Conservation (phyloP, 2,329 filamentous ascomycete genomes). For the Penicillium janthinellum region DNA sequence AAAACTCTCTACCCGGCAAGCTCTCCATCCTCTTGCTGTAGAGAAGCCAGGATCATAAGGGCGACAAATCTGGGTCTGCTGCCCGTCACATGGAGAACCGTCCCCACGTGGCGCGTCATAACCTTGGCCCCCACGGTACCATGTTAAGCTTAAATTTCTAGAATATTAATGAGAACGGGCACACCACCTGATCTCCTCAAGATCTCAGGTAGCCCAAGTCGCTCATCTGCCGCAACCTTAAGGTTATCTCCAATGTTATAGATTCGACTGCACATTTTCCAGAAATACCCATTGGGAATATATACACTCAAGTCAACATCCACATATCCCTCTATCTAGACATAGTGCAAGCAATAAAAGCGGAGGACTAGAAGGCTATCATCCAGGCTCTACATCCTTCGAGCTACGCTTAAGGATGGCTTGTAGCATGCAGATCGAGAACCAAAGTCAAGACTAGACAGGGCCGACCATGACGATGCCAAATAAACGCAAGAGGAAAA, state of each 20-base stretch:
- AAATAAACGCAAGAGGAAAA: neutral
- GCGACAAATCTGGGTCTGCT: neutral
- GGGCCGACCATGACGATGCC: neutral
- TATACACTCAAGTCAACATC: slow-evolving; percentile 12
- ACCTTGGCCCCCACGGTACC: neutral
- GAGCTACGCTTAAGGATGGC: neutral
- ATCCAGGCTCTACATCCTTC: neutral
- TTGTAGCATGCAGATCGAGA: neutral
- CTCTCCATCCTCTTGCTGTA: neutral
- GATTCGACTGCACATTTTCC: neutral
- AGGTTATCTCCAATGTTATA: neutral
- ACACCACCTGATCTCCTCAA: neutral
- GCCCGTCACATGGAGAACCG: neutral
- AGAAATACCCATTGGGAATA: neutral
- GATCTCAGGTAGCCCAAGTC: neutral
- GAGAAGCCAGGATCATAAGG: neutral
- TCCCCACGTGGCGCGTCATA: neutral
- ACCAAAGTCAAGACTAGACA: neutral
- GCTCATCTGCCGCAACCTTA: neutral
- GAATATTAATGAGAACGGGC: neutral
- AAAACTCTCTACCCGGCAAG: neutral
- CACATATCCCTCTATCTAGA: slow-evolving; percentile 5
- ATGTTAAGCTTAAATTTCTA: neutral
- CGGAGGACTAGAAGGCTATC: slow-evolving; percentile 11
- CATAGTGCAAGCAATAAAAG: neutral